phyloP scores from a whole-genome alignment of 1,139 yeast species.

The Geotrichum macrosporum region DNA sequence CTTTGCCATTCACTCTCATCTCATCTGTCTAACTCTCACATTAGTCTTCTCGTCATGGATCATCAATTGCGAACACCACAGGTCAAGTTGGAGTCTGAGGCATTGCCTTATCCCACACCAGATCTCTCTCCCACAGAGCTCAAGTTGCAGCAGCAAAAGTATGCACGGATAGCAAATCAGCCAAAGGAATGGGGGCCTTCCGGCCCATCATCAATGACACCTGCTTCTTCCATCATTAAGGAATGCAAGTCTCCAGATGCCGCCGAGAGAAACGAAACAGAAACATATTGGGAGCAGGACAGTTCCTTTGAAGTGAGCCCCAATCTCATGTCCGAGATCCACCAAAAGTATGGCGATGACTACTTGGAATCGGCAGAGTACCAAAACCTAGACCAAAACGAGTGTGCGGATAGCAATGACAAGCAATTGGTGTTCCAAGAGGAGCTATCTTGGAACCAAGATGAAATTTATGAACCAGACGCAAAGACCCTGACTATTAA shows the following conservation, averaged over 20 bases:
- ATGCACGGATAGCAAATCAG: neutral
- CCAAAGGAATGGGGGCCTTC: neutral
- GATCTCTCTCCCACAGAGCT: neutral
- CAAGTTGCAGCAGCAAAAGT: neutral
- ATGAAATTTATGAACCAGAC: neutral
- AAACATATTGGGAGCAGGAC: slow-evolving; percentile 2
- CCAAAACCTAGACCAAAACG: neutral
- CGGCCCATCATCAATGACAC: too few species aligned
- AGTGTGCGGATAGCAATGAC: neutral
- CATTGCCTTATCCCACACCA: neutral
- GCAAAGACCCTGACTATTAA: neutral
- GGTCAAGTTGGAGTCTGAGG: neutral
- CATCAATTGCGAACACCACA: neutral
- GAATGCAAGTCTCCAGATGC: neutral
- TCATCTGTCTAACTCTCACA: neutral
- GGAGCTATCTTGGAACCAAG: slow-evolving; percentile 3
- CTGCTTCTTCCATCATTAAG: neutral
- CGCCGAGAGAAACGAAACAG: slow-evolving; percentile 1
- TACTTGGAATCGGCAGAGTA: slow-evolving; percentile 1
- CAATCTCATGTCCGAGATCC: slow-evolving; percentile 7
- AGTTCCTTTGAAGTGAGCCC: slow-evolving; percentile 8
- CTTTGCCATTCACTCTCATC: neutral
- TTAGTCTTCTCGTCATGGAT: slow-evolving; percentile 2
- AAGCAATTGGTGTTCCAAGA: neutral
- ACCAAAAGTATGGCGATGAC: slow-evolving; percentile 10